These are phyloP conservation scores for Mycena sp. DNA, from an alignment of 1,284 basidiomycete species.

Conservation along the genomic window DNA sequence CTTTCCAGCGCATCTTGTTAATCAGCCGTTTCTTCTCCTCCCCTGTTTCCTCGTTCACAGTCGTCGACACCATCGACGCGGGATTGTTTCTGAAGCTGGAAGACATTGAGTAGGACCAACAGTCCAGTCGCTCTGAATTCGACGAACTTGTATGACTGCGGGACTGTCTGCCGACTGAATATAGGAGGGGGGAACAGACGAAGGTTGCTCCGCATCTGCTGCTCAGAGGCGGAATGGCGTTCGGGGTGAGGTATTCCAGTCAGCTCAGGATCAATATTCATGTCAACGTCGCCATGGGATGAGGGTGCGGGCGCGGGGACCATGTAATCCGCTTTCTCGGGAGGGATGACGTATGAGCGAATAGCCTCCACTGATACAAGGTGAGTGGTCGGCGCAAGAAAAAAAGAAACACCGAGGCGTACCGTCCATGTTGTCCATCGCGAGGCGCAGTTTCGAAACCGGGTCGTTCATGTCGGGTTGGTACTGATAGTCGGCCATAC, in stretches of 20 bases:
- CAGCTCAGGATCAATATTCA: conserved; percentile 51
- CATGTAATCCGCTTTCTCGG: conserved; percentile 71
- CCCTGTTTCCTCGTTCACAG: conserved; percentile 78
- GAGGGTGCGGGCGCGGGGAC: conserved; percentile 36
- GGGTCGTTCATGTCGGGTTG: conserved; percentile 78
- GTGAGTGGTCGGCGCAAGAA: not conserved
- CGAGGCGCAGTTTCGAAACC: conserved; percentile 69
- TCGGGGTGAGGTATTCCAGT: conserved; percentile 42
- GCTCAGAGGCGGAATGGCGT: conserved; percentile 17
- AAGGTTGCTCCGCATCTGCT: conserved; percentile 60
- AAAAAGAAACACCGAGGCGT: conserved; percentile 28
- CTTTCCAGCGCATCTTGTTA: conserved; percentile 83
- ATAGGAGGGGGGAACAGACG: conserved; percentile 83
- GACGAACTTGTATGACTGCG: conserved; percentile 81
- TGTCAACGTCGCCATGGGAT: conserved; percentile 31
- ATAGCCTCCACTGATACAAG: conserved; percentile 72
- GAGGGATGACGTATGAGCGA: conserved; percentile 70
- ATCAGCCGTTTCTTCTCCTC: conserved; percentile 83
- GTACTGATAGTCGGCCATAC: conserved; percentile 93
- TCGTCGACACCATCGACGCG: conserved; percentile 72
- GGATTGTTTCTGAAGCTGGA: conserved; percentile 80
- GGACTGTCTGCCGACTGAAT: conserved; percentile 81
- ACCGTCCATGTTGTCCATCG: conserved; percentile 88
- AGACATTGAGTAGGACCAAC: no score
- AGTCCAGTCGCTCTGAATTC: not conserved